Conservation (phyloP, 768 basidiomycete genomes). For the Trametes meyenii region DNA sequence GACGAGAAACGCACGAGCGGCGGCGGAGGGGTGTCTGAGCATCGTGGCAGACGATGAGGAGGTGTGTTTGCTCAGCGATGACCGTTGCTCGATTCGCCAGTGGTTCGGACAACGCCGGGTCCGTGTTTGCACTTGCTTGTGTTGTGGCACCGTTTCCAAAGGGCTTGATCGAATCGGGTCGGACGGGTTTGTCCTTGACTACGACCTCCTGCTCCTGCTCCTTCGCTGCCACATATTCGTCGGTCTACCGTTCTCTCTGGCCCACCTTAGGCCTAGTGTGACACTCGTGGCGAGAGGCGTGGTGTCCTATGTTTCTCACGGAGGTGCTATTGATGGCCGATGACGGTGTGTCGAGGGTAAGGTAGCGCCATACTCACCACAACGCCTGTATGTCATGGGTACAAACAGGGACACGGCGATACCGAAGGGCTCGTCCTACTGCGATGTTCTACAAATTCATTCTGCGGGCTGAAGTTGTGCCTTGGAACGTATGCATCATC, state of each 20-base stretch:
- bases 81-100: conserved; percentile 12
- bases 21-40: conserved; percentile 34
- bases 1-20: conserved; percentile 27
- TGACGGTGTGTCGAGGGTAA: neutral
- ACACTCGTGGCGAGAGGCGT: too few species aligned
- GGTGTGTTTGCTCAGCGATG: conserved; percentile 19
- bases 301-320: too few species aligned
- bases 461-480: neutral
- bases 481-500: neutral
- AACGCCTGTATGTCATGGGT: neutral
- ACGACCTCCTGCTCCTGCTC: neutral
- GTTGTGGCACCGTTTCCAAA: conserved; percentile 6
- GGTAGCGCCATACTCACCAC: neutral
- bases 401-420: neutral
- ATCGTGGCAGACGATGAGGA: conserved; percentile 34
- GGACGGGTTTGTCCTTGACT: neutral
- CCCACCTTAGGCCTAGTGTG: too few species aligned
- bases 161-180: neutral
- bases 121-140: conserved; percentile 17
- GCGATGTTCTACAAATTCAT: neutral
- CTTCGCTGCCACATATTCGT: too few species aligned
- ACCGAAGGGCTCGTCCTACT: neutral
- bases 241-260: neutral
- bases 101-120: conserved; percentile 25
- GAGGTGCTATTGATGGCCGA: too few species aligned